Conservation (phyloP, 371 early-diverging fungal genomes). For the Nematocida sp. region DNA sequence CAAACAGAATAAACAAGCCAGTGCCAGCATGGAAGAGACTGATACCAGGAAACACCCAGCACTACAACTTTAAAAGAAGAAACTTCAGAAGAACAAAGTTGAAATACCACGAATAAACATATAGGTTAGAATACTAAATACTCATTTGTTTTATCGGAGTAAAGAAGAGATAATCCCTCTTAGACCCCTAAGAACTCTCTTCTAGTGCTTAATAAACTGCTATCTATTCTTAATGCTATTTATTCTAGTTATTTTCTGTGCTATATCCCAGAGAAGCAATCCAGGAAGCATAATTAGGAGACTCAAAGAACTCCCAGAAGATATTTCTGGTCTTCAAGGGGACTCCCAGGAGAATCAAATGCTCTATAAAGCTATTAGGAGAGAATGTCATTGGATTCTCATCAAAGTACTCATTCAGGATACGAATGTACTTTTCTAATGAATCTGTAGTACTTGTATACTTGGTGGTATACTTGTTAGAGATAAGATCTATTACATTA, state of each 20-base stretch:
- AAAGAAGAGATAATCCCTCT: too few species aligned
- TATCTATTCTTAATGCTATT: neutral
- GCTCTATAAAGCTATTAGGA: neutral
- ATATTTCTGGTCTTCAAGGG: neutral
- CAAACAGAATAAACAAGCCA: constrained; percentile 58
- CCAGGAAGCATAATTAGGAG: constrained; percentile 1
- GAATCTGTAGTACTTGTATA: neutral
- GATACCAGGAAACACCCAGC: constrained; percentile 54
- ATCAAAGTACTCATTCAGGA: constrained; percentile 6
- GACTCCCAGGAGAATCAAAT: neutral
- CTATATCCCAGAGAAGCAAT: neutral
- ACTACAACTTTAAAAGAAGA: constrained; percentile 61
- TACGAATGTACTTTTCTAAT: neutral
- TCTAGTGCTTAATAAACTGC: neutral
- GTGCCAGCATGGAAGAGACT: constrained; percentile 63
- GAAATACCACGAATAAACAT: constrained; percentile 50
- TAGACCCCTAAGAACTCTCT: too few species aligned
- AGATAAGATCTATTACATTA: constrained; percentile 1
- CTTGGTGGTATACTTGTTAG: neutral
- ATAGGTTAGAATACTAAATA: neutral
- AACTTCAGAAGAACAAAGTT: constrained; percentile 60
- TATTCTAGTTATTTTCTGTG: neutral
- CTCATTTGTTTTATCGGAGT: neutral
- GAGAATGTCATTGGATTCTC: neutral
- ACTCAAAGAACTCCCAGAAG: constrained; percentile 12